Evolutionary conservation across 192 early-diverging fungal species (phyloP).

Genomic region (Diversispora eburnea): DNA sequence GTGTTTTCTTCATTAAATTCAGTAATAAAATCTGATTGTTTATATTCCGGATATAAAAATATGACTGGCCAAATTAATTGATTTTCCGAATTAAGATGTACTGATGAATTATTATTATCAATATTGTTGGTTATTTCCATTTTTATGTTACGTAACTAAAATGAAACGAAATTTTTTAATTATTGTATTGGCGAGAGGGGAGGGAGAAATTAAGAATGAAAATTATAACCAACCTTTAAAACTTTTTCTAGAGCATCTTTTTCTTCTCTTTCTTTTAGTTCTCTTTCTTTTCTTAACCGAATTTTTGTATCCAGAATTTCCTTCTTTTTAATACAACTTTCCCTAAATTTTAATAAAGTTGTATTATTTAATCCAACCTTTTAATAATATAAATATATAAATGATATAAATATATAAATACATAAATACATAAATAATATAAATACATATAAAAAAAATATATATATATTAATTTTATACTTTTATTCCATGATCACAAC

Average conservation of each 20-base stretch:
- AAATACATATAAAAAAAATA: constrained; percentile 17
- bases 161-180: constrained; percentile 27
- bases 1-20: constrained; percentile 79
- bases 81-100: constrained; percentile 49
- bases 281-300: constrained; percentile 47
- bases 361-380: constrained; percentile 29
- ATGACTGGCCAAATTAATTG: constrained; percentile 79
- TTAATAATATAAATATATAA: constrained; percentile 20
- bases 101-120: constrained; percentile 46
- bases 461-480: constrained; percentile 65
- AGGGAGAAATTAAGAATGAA: background rate
- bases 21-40: constrained; percentile 85
- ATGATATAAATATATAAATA: background rate
- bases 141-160: constrained; percentile 44
- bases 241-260: constrained; percentile 49
- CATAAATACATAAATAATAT: background rate
- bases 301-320: constrained; percentile 45
- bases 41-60: constrained; percentile 93
- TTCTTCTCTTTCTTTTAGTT: constrained; percentile 45
- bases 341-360: constrained; percentile 29
- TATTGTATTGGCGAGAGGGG: background rate
- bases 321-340: constrained; percentile 40
- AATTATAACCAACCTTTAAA: constrained; percentile 39
- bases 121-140: constrained; percentile 39
- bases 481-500: constrained; percentile 70